A percentile compares a stretch with the other conserved stretches of the same genome.
Conservation (phyloP, 148 eudicot genomes). For the Polygonum aviculare region DNA sequence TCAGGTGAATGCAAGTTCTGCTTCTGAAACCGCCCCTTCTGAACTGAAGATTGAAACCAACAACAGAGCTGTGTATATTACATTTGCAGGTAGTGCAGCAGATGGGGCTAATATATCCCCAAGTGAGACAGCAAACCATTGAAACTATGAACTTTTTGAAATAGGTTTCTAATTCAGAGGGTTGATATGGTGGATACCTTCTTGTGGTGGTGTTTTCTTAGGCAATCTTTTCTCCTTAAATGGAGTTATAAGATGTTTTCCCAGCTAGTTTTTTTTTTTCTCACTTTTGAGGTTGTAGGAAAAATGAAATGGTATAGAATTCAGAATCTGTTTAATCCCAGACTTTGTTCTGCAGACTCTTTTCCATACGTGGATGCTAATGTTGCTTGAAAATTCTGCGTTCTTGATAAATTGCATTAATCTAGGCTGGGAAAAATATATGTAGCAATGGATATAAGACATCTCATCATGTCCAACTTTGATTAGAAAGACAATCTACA, state of each 20-base stretch:
- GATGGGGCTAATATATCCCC: neutral
- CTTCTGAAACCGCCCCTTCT: neutral
- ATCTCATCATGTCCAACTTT: neutral
- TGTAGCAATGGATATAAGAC: neutral
- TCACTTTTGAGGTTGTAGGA: neutral
- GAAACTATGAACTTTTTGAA: neutral
- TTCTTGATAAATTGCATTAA: neutral
- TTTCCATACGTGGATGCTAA: neutral
- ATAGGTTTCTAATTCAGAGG: neutral
- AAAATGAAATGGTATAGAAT: conserved; percentile 5
- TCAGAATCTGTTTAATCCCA: neutral
- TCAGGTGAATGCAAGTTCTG: conserved; percentile 7
- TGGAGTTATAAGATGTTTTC: neutral
- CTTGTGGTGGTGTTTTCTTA: neutral
- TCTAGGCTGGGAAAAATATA: neutral
- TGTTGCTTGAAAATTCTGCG: neutral
- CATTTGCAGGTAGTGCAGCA: conserved; percentile 3
- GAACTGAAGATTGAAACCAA: conserved; percentile 13
- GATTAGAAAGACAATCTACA: too few relatives aligned
- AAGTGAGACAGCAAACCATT: conserved; percentile 8
- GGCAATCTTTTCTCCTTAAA: neutral
- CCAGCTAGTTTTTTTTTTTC: neutral
- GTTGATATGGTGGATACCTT: neutral
- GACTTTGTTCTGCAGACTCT: neutral
- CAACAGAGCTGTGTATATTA: neutral